These are phyloP conservation scores for Periconia digitata DNA, from an alignment of 2,329 filamentous ascomycete genomes.

Conservation along the genomic window DNA sequence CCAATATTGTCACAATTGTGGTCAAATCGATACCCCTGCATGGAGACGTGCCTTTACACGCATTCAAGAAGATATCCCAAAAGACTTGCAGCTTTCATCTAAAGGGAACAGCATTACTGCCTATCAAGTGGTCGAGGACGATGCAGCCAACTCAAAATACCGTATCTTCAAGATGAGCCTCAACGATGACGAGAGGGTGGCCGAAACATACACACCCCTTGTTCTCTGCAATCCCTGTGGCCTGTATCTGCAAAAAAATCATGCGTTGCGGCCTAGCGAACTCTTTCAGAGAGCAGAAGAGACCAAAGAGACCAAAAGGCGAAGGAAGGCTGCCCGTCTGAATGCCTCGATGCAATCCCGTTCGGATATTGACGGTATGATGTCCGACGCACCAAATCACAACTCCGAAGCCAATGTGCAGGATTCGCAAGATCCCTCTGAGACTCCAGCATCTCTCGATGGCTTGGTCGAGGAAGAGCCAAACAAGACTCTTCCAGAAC, in stretches of 20 bases:
- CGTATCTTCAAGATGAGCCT: constrained; percentile 76
- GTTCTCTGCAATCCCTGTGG: constrained; percentile 94
- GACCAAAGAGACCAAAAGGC: constrained; percentile 41
- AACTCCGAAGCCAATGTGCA: constrained; percentile 29
- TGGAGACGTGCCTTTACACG: constrained; percentile 95
- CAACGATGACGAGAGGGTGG: constrained; percentile 65
- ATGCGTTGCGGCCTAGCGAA: constrained; percentile 77
- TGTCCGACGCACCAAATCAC: constrained; percentile 33
- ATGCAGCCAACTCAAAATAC: constrained; percentile 62
- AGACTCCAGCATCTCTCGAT: constrained; percentile 9
- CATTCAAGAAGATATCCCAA: constrained; percentile 68
- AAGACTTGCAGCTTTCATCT: constrained; percentile 69
- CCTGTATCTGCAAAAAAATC: constrained; percentile 90
- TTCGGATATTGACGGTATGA: constrained; percentile 54
- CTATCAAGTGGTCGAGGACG: constrained; percentile 49
- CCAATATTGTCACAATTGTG: constrained; percentile 88
- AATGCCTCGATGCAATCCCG: no score
- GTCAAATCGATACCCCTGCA: constrained; percentile 91
- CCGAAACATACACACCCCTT: constrained; percentile 64
- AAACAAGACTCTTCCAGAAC: constrained; percentile 12
- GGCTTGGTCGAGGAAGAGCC: constrained; percentile 14
- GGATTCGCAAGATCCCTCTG: constrained; percentile 13
- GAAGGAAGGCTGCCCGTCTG: constrained; percentile 31
- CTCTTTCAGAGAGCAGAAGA: constrained; percentile 67
- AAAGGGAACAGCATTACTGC: constrained; percentile 68